Conservation (phyloP, 192 early-diverging fungal species). For the Allomyces macrogynus region DNA sequence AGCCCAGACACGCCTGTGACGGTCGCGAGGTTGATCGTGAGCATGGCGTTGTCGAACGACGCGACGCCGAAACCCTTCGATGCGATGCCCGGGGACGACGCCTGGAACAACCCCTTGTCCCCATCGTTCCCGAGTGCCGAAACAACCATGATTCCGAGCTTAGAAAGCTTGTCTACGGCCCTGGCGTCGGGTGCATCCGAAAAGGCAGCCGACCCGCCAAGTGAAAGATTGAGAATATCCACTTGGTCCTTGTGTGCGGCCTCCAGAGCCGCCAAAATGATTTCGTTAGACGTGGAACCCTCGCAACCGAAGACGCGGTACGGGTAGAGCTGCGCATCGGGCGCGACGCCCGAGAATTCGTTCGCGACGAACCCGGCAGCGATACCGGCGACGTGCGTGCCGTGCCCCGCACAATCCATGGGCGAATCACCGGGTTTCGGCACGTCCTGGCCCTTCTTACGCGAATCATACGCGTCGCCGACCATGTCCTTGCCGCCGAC, state of each 20-base stretch:
- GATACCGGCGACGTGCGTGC: slow-evolving; percentile 45
- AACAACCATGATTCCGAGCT: slow-evolving; percentile 23
- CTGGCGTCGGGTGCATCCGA: slow-evolving; percentile 35
- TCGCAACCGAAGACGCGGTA: slow-evolving; percentile 71
- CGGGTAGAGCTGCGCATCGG: slow-evolving; percentile 50
- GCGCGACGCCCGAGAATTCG: slow-evolving; percentile 58
- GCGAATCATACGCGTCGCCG: slow-evolving; percentile 18
- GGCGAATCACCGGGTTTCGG: slow-evolving; percentile 29
- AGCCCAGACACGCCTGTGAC: not conserved
- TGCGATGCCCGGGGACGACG: slow-evolving; percentile 35
- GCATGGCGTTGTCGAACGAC: slow-evolving; percentile 21
- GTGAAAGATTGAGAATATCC: slow-evolving; percentile 50
- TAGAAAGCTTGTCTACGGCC: slow-evolving; percentile 27
- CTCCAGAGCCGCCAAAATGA: slow-evolving; percentile 58
- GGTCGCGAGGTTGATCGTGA: slow-evolving; percentile 1
- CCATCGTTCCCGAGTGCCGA: slow-evolving; percentile 48
- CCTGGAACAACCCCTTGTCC: slow-evolving; percentile 33
- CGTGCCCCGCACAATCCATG: slow-evolving; percentile 40
- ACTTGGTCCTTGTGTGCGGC: slow-evolving; percentile 43
- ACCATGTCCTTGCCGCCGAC: slow-evolving; percentile 41
- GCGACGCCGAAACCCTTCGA: slow-evolving; percentile 33
- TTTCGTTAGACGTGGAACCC: slow-evolving; percentile 39
- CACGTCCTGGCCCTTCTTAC: slow-evolving; percentile 9
- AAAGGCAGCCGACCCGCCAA: slow-evolving; percentile 45
- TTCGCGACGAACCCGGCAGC: slow-evolving; percentile 32